Base-by-base conservation (phyloP, 805 yeast species). In the Suhomyces faveliae region DNA sequence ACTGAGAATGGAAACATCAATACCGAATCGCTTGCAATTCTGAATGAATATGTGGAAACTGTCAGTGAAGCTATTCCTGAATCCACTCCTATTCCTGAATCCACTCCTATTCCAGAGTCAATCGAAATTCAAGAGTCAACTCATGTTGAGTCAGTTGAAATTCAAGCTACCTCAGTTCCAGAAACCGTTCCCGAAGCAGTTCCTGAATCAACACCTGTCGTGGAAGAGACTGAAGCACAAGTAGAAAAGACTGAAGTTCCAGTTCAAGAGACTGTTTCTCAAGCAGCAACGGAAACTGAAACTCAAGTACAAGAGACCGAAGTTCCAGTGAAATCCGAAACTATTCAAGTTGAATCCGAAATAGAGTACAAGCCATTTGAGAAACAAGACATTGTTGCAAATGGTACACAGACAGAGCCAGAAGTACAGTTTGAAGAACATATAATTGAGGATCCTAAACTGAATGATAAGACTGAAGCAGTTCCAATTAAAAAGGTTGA, bases 21-120 rank as follows among this genome's bases (percentile, higher is more conserved):
- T 22, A 51, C 51, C 8, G 52, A 55, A 15, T 43, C 59, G 0
- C 53, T 55, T 21, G 53, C 58, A 4, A 45, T 44, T 23, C 29
- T 15, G 17, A 39, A 23, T 9, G 37, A 37, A 24, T 33, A 43
- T 17, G 11, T 43, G 13, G 40, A 37, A 12, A 11, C 35, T 3
- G 27, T 30, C 21, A 21, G 24, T 11, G 37, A 24, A 19, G 40
- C 24, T 12, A 19, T 40, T 7, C 22, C 47, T 20, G 42, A 23
- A 12, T 25, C 45, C 8, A 27, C 3, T 40, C 27, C 27, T 24
- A n/a, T 39, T 7, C 20, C 46, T 25, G 43, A 19, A 8, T 22
- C 44, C 4, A 24, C 12, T 39, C 37, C 37, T 15, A 49, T 15
- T 33, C 44, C 33, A 13, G 21, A 24, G 12, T 20, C 23, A 11